Percentiles rank a stretch among this genome's conserved stretches.
Conservation (phyloP, 208 protist species). For the Wallacemonas sp. region DNA sequence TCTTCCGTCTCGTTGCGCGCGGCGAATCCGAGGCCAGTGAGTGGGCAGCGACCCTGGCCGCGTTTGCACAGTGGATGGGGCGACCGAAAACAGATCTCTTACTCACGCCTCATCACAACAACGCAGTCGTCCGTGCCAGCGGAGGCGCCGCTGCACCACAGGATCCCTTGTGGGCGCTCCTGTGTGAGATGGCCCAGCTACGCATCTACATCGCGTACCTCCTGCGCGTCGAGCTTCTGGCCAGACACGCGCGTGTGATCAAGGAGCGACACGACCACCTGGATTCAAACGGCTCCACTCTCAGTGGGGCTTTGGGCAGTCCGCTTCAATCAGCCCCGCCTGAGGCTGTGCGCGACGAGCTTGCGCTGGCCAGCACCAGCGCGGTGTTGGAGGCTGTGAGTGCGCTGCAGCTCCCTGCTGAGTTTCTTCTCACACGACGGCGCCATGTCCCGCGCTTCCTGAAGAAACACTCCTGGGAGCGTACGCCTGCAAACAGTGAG, state of each 20-base stretch:
- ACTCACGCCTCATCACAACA: neutral
- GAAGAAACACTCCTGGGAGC: constrained; percentile 5
- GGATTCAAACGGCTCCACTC: too few species aligned
- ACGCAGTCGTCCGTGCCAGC: neutral
- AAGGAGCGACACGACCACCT: neutral
- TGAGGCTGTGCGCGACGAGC: too few species aligned
- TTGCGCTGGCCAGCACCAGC: neutral
- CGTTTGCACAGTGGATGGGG: constrained; percentile 4
- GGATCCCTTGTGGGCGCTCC: constrained; percentile 20
- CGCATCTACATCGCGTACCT: constrained; percentile 27
- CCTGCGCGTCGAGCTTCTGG: constrained; percentile 21
- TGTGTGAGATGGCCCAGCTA: constrained; percentile 33
- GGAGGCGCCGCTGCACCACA: neutral
- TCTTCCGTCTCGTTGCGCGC: neutral
- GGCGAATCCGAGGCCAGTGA: too few species aligned
- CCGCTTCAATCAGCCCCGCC: too few species aligned
- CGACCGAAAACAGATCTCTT: neutral
- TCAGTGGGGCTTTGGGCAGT: too few species aligned
- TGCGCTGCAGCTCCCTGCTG: neutral
- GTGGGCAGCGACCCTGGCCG: too few species aligned
- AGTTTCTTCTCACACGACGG: neutral
- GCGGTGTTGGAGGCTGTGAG: neutral
- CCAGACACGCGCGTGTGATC: neutral
- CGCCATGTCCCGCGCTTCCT: constrained; percentile 10
- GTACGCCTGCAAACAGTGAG: neutral